Evolutionary conservation across 768 basidiomycete genomes (phyloP), one percentile per base, ranked within the genome.

Genomic region (Collybia sordida): DNA sequence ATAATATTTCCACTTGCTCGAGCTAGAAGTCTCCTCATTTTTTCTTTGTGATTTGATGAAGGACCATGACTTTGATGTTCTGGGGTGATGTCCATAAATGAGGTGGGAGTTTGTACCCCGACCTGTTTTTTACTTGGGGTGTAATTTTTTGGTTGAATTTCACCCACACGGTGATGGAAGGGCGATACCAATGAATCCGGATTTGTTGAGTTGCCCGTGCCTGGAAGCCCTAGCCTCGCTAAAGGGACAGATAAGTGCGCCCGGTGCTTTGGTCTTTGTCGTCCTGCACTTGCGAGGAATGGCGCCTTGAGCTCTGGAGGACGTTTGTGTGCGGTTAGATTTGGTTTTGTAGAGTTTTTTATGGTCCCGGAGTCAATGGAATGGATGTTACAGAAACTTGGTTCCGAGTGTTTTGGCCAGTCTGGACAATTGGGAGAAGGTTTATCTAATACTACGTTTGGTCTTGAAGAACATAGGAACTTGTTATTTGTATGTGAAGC

Each of bases 71-170:
- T 31, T 25, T 55, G 48, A 40, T 51, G 59, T 24, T 69, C 67
- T 21, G 67, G 69, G 18, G 67, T 69, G 46, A 73, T 67, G 50
- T 72, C 65, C 25, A 73, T 73, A 52, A 73, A 73, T 7, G 72
- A 72, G 46, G 52, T 64, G 2, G 65, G 61, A 5, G 52, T 15
- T 14, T 40, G 27, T 18, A 35, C 46, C 12, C 43, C 39, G 27
- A 35, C 23, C 22, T 44, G n/a, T 23, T 37, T 44, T 7, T 14
- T 17, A 34, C 22, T 23, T 23, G 45, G 11, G 12, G 36, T 23
- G 23, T 37, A 45, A 17, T 37, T 19, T 21, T 27, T 18, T 5
- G 55, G 38, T 18, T 55, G 59, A 28, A 45, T 43, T 24, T 31
- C 38, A 1, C 45, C 43, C 3, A 50, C 22, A 47, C 54, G 57